Conservation (phyloP, 2,329 filamentous ascomycete genomes). For the Rutstroemia sp. region DNA sequence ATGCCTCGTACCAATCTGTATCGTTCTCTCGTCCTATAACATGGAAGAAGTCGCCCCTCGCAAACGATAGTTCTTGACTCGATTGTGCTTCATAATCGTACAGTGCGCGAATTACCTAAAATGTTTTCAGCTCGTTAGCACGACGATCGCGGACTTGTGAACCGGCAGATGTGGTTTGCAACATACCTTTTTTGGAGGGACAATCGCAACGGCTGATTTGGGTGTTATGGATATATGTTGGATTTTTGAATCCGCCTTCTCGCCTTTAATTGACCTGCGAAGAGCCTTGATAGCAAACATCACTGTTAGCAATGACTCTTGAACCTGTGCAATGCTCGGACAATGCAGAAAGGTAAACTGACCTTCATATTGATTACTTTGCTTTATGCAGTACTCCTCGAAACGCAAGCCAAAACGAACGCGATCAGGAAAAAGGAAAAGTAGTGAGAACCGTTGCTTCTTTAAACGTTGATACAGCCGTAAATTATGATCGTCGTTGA, state of each 20-base stretch:
- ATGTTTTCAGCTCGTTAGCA: background rate
- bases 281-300: conserved; percentile 40
- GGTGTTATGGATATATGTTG: conserved; percentile 60
- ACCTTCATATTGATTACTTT: conserved; percentile 26
- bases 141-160: background rate
- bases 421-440: conserved; percentile 10
- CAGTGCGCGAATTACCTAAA: conserved; percentile 89
- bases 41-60: conserved; percentile 94
- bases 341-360: conserved; percentile 1
- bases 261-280: conserved; percentile 63
- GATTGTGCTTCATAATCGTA: conserved; percentile 83
- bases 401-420: conserved; percentile 11
- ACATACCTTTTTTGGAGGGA: conserved; percentile 65
- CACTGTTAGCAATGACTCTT: conserved; percentile 17
- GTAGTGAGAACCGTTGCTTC: background rate
- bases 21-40: conserved; percentile 96
- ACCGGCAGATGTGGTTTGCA: conserved; percentile 4
- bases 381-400: conserved; percentile 13
- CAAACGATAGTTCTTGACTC: conserved; percentile 78
- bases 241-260: conserved; percentile 50
- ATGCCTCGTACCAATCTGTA: conserved; percentile 94
- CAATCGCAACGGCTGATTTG: conserved; percentile 63
- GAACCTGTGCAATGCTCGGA: background rate
- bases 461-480: background rate
- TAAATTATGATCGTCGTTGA: conserved; percentile 1